Conservation (phyloP, 805 yeast species). For the Wickerhamiella lipophila region DNA sequence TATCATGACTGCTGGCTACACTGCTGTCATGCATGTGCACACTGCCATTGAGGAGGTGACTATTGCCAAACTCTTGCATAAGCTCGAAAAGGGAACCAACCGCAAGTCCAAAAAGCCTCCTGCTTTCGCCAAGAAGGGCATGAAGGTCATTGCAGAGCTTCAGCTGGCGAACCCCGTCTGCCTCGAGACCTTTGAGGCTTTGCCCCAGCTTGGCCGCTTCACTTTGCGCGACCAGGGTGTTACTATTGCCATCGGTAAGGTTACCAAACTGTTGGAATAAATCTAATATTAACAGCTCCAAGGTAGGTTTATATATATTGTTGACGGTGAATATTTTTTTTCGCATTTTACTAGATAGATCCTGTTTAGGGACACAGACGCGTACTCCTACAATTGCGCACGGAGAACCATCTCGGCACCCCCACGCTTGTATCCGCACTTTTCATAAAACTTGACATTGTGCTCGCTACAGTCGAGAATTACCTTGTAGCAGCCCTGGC, state of each 20-base stretch:
- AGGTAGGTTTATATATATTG: background rate
- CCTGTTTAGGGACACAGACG: too few relatives aligned
- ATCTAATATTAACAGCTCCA: background rate
- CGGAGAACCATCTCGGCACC: slow-evolving; percentile 29
- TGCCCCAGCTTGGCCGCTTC: slow-evolving; percentile 95
- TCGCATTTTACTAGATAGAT: too few relatives aligned
- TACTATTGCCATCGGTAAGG: slow-evolving; percentile 97
- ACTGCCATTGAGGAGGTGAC: slow-evolving; percentile 95
- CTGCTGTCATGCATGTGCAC: slow-evolving; percentile 98
- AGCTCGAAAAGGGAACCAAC: slow-evolving; percentile 92
- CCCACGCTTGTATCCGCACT: slow-evolving; percentile 58
- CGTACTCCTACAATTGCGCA: background rate
- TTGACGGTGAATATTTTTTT: too few relatives aligned
- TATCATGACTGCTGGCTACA: slow-evolving; percentile 85
- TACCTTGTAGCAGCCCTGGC: slow-evolving; percentile 68
- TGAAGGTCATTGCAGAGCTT: slow-evolving; percentile 89
- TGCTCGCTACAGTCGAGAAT: slow-evolving; percentile 79
- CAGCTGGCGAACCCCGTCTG: slow-evolving; percentile 82
- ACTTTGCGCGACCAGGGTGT: slow-evolving; percentile 97
- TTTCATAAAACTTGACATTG: slow-evolving; percentile 75
- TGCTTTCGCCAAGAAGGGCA: slow-evolving; percentile 96
- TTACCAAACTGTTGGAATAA: slow-evolving; percentile 58
- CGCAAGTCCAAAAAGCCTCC: slow-evolving; percentile 94
- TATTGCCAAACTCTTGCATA: slow-evolving; percentile 71
- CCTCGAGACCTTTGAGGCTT: slow-evolving; percentile 81